Evolutionary conservation across 177 flowering plant genomes (phyloP).

Genomic region (Vitis hybrid): DNA sequence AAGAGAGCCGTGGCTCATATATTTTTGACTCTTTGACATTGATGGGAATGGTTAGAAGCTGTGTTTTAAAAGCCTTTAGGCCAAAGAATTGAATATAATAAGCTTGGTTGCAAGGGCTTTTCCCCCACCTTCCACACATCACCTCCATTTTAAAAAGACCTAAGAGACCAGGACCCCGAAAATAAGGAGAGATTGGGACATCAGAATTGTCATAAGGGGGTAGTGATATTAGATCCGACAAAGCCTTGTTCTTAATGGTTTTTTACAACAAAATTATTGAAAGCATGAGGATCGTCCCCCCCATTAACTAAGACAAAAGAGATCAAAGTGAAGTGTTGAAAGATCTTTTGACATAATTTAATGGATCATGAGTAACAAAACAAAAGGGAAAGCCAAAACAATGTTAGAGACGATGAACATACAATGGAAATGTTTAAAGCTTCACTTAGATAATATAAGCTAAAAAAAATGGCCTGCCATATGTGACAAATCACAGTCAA

Average conservation of each 20-base stretch:
- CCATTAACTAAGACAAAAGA: conserved; percentile 3
- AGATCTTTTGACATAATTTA: not conserved
- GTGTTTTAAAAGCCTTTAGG: not conserved
- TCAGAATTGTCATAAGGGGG: conserved; percentile 11
- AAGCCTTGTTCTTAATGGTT: not conserved
- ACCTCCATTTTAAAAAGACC: not conserved
- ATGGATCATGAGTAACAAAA: not conserved
- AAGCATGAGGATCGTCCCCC: conserved; percentile 10
- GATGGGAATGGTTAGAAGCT: not conserved
- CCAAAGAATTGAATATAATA: not conserved
- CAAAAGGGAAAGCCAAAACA: conserved; percentile 10
- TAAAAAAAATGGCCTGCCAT: not conserved
- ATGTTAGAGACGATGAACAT: conserved; percentile 6
- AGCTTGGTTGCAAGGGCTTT: not conserved
- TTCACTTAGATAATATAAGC: not conserved
- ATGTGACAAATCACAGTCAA: no score
- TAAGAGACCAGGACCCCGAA: conserved; percentile 21
- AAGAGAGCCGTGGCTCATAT: no score
- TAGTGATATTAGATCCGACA: conserved; percentile 25
- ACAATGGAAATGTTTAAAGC: not conserved
- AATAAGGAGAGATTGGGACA: conserved; percentile 30
- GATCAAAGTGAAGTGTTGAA: conserved; percentile 1
- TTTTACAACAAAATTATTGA: conserved; percentile 6
- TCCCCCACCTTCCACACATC: not conserved
- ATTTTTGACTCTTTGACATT: not conserved